Base-by-base conservation (phyloP, 2,329 filamentous ascomycete species). In the Colletotrichum viniferum region DNA sequence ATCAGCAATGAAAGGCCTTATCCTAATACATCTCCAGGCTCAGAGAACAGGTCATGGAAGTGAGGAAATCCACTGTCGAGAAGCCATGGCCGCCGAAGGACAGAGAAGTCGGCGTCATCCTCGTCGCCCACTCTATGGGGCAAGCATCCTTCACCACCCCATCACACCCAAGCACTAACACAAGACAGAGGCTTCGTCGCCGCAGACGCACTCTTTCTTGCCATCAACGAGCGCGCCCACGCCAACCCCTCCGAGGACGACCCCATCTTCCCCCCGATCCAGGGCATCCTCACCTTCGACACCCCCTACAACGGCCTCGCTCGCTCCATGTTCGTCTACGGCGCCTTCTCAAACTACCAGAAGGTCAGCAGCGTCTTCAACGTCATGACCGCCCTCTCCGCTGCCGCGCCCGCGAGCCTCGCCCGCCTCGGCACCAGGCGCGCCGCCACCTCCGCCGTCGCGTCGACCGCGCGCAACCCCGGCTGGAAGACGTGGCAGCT, bases 41-140 rank as follows among this genome's bases (percentile, higher is more conserved):
- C 62, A 94, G 95, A 80, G 92, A 96, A 81, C 92, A 92, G 77
- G 94, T 97, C 48, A 95, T 96, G 82, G 94, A 96, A 63, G 87
- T 96, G 18, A 84, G 88, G 76, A 95, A 97, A 82, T 90, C 92
- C 73, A 90, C 90, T 36, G 91, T 93, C 76, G 88, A 90, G 28
- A 95, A 92, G 2, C 92, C 94, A 12, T 95, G 94, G 80, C 95
- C 95, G 1, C 95, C 94, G 1, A 89, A 94, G 61, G 94, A 97
- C 78, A 92, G 94, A n/a, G 92, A 93, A 1, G 94, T 98, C 10
- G 93, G 93, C 74, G 94, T 95, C 4, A 88, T 98, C 52, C 88
- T 98, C 2, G 88, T 97, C 30, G 95, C 95, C 2, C 96, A 98
- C 83, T 96, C 94, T 4, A 98, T 92, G 93, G 93, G 93, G 88